Base-by-base conservation (phyloP, 2,329 filamentous ascomycete species). In the Verticillium klebahnii region DNA sequence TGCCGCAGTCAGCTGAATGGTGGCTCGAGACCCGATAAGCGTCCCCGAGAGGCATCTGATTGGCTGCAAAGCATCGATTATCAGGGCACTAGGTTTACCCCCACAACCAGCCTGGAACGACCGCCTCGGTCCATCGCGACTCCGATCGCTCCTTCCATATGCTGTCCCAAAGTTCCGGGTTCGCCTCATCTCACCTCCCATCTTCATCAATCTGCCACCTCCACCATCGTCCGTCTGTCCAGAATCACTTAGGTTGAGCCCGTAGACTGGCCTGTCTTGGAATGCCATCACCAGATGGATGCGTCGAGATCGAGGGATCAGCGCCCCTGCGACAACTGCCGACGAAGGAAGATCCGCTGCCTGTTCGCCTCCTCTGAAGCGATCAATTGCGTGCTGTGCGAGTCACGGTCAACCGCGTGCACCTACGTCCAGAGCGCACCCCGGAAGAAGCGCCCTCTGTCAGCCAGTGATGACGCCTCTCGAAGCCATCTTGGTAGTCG, bases 271-370 rank as follows among this genome's bases (percentile, higher is more conserved):
- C 9, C 45, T 52, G 9, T 19, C 45, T 52, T 52, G 45, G 45
- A 23, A 52, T 52, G 45, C 45, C 12, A n/a, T 52, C 45, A 6
- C 45, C 45, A 23, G 45, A 52, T 52, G 45, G 45, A 52, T 52
- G 45, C 19, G 45, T 52, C 57, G 14, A 45, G 60, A 58, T 17
- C 60, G 36, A 57, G 54, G 36, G 60, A 58, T 32, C 40, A 39
- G 54, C 58, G 66, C 11, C 64, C 66, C 19, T 67, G 66, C 60
- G 64, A 65, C 54, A 66, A 66, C 52, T 67, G 66, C 39, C 64
- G 62, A 39, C 63, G 56, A 40, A 62, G 66, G 11, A 67, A 67
- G 40, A 64, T 64, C 39, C 62, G 64, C 11, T 66, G 66, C 29
- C 62, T 67, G 12, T 64, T 62, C 29, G 55, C 63, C 36, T 59